Base-by-base conservation (phyloP, 2,329 filamentous ascomycete species). In the Calonectria pseudoreteaudii region DNA sequence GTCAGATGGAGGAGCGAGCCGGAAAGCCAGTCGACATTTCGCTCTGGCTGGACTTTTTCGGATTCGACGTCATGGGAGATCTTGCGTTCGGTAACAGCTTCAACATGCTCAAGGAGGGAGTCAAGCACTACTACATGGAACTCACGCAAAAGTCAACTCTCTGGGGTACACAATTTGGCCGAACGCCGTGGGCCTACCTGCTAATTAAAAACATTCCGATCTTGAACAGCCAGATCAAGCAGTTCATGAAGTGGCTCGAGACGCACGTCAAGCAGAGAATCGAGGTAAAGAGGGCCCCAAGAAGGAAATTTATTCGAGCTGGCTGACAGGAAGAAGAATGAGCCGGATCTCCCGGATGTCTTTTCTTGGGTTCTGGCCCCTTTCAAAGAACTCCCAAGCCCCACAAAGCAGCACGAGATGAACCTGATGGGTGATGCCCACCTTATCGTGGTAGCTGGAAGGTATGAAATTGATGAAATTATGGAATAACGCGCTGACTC, bases 21-120 rank as follows among this genome's bases (percentile, higher is more conserved):
- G 75, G 62, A 0, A 30, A 56, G 0, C 69, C 76, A 0, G 44
- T 77, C 3, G 56, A 77, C 2, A 14, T 74, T 0, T 18, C 64
- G 0, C 11, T 34, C 0, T 77, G 76, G 76, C 44, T 76, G 0
- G 70, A 72, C 31, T 77, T 76, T 34, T 85, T 81, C 36, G 80
- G 80, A 26, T 85, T 86, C 56, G 85, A 86, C 66, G 80, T 85
- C 6, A 86, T 86, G 84, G 85, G 83, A 4, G 83, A 86, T 64
- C 76, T 86, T 44, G 83, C 83, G 11, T 85, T 86, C 41, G 82
- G 81, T 3, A 79, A 81, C 50, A 77, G 81, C 23, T 86, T 86
- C 58, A 74, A 82, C 23, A 83, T 85, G 81, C 79, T 86, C 38
- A 75, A 38, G 26, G 66, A 68, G 0, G 66, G 66, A 2, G 66